A percentile compares a stretch with the other conserved stretches of the same genome.
Evolutionary conservation across 1,284 basidiomycete species (phyloP).

Genomic region (Grifola frondosa): DNA sequence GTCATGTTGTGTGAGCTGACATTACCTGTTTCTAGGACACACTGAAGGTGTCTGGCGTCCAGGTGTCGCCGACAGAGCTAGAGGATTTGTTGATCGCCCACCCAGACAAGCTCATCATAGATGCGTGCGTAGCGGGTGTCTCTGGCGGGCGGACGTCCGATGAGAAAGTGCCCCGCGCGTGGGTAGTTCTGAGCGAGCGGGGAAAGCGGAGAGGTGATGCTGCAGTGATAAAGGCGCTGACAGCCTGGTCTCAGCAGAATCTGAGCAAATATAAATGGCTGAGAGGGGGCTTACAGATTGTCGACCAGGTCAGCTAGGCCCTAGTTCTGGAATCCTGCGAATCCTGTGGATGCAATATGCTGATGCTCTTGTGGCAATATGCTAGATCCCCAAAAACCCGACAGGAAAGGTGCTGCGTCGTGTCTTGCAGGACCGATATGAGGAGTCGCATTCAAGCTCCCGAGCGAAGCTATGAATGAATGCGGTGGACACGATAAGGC

Average conservation of each 20-base stretch:
- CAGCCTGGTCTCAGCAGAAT: slow-evolving; percentile 57
- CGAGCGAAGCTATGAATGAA: slow-evolving; percentile 15
- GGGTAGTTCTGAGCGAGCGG: slow-evolving; percentile 60
- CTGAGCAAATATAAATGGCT: slow-evolving; percentile 73
- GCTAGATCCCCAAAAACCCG: slow-evolving; percentile 68
- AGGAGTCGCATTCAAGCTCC: slow-evolving; percentile 26
- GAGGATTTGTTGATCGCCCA: slow-evolving; percentile 61
- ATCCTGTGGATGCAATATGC: background rate
- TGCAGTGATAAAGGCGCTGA: slow-evolving; percentile 46
- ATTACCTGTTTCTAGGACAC: slow-evolving; percentile 49
- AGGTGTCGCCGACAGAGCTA: slow-evolving; percentile 75
- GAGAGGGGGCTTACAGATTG: slow-evolving; percentile 65
- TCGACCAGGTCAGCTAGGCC: slow-evolving; percentile 48
- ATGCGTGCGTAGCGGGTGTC: slow-evolving; percentile 70
- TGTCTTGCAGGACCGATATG: slow-evolving; percentile 56
- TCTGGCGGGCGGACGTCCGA: slow-evolving; percentile 63
- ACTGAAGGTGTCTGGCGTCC: slow-evolving; percentile 69
- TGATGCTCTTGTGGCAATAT: background rate
- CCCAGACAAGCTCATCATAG: slow-evolving; percentile 55
- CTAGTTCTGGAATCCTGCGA: background rate
- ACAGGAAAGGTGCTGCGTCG: slow-evolving; percentile 68
- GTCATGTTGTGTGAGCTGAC: background rate
- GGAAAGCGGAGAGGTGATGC: slow-evolving; percentile 49
- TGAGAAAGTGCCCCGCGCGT: slow-evolving; percentile 70
- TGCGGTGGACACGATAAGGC: background rate